Conservation (phyloP, 2,329 filamentous ascomycete genomes). For the Aureobasidium sp. region DNA sequence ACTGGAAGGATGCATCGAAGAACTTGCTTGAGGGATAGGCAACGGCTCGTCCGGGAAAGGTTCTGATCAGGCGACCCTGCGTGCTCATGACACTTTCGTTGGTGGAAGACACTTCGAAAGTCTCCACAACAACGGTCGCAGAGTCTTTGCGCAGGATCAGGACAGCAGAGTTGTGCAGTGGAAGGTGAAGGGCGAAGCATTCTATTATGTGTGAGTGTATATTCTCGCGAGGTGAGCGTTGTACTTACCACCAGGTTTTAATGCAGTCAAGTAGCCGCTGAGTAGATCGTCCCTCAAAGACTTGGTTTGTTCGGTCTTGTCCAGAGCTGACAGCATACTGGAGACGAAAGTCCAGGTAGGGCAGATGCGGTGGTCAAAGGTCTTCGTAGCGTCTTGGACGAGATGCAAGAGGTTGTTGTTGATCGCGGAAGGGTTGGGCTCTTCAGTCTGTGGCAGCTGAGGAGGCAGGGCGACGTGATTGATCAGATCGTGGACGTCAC, state of each 20-base stretch:
- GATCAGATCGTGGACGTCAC: conserved; percentile 6
- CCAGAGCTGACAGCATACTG: neutral
- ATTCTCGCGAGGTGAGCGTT: rapidly evolving
- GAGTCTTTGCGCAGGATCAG: conserved; percentile 20
- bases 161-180: conserved; percentile 16
- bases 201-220: neutral
- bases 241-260: neutral
- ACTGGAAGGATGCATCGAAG: conserved; percentile 30
- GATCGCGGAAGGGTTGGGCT: neutral
- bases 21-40: conserved; percentile 49
- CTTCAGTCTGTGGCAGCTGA: conserved; percentile 8
- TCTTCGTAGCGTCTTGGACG: neutral
- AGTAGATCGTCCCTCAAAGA: neutral
- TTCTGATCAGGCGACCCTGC: conserved; percentile 59
- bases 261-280: neutral
- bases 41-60: conserved; percentile 65
- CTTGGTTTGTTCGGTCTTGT: neutral
- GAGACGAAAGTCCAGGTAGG: neutral
- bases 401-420: neutral
- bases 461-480: conserved; percentile 21
- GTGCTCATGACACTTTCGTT: conserved; percentile 60
- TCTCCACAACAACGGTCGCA: conserved; percentile 57
- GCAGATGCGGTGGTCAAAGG: neutral
- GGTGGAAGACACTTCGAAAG: conserved; percentile 65
- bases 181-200: conserved; percentile 9